Evolutionary conservation across 2,329 filamentous ascomycete genomes (phyloP).

Genomic region (Dryadomyces quercus-mongolicae): DNA sequence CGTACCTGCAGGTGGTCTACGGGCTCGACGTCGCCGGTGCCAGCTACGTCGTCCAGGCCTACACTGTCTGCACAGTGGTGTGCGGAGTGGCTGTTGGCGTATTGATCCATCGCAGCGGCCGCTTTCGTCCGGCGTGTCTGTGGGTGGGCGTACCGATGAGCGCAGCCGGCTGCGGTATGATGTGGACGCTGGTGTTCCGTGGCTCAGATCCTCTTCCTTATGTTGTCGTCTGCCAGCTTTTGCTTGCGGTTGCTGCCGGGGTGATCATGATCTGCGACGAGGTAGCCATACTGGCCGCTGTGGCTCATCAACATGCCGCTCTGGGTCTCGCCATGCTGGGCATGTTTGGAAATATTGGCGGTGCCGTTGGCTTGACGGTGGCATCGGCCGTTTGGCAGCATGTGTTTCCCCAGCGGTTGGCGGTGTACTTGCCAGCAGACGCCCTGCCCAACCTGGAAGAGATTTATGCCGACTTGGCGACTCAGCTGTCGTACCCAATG

Average conservation of each 20-base stretch:
- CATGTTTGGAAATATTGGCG: conserved; percentile 44
- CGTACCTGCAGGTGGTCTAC: conserved; percentile 13
- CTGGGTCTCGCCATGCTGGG: conserved; percentile 5
- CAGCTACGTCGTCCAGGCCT: conserved; percentile 10
- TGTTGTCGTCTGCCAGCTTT: conserved; percentile 45
- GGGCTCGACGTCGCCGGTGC: conserved; percentile 9
- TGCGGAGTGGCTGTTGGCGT: conserved; percentile 31
- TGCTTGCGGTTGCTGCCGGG: conserved; percentile 40
- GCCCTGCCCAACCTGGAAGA: conserved; percentile 21
- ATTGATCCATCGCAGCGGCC: conserved; percentile 32
- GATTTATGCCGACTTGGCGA: conserved; percentile 40
- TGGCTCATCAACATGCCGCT: conserved; percentile 28
- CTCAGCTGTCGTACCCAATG: conserved; percentile 37
- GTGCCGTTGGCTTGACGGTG: conserved; percentile 45
- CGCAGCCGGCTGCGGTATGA: conserved; percentile 37
- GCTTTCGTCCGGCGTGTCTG: conserved; percentile 29
- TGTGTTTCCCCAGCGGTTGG: conserved; percentile 38
- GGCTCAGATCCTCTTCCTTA: conserved; percentile 31
- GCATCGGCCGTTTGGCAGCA: conserved; percentile 50
- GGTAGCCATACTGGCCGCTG: conserved; percentile 46
- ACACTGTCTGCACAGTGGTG: conserved; percentile 22
- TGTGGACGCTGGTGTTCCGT: conserved; percentile 41
- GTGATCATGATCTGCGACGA: conserved; percentile 45
- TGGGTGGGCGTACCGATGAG: conserved; percentile 40
- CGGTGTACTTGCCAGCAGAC: conserved; percentile 32